Evolutionary conservation across 352 stramenopile species (phyloP).

Genomic region (Phytophthora hibernalis): DNA sequence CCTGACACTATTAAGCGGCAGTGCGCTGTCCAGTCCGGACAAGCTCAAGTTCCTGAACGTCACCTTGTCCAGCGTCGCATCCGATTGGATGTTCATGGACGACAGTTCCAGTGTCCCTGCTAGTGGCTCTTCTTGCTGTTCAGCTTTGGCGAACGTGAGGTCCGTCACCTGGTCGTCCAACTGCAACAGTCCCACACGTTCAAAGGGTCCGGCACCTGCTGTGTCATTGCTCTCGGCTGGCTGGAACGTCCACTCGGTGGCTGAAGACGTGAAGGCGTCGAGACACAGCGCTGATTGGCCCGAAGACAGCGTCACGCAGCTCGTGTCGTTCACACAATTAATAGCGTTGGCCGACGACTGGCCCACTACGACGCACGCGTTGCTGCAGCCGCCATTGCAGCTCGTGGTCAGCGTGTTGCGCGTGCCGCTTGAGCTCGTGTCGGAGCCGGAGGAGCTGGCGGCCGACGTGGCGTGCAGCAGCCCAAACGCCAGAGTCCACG

Average conservation of each 20-base stretch:
- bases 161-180: constrained; percentile 53
- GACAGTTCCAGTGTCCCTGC: constrained; percentile 56
- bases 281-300: constrained; percentile 74
- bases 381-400: constrained; percentile 74
- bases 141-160: constrained; percentile 59
- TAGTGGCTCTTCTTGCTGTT: constrained; percentile 43
- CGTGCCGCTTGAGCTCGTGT: constrained; percentile 23
- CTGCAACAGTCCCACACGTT: constrained; percentile 77
- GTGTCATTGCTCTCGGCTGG: constrained; percentile 59
- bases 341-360: constrained; percentile 64
- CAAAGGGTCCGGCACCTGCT: constrained; percentile 62
- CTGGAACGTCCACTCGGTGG: constrained; percentile 59
- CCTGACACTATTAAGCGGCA: constrained; percentile 58
- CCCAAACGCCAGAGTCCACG: constrained; percentile 22
- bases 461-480: constrained; percentile 7
- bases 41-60: constrained; percentile 58
- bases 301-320: constrained; percentile 71
- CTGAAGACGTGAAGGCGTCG: constrained; percentile 52
- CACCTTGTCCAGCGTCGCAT: constrained; percentile 51
- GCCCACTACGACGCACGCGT: constrained; percentile 72
- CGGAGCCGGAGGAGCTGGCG: constrained; percentile 22
- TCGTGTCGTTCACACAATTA: constrained; percentile 80
- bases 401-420: constrained; percentile 83
- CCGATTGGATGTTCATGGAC: constrained; percentile 72
- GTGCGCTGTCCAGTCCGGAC: constrained; percentile 53